phyloP scores from a whole-genome alignment of 192 early-diverging fungal species.

The Polychytrium aggregatum region DNA sequence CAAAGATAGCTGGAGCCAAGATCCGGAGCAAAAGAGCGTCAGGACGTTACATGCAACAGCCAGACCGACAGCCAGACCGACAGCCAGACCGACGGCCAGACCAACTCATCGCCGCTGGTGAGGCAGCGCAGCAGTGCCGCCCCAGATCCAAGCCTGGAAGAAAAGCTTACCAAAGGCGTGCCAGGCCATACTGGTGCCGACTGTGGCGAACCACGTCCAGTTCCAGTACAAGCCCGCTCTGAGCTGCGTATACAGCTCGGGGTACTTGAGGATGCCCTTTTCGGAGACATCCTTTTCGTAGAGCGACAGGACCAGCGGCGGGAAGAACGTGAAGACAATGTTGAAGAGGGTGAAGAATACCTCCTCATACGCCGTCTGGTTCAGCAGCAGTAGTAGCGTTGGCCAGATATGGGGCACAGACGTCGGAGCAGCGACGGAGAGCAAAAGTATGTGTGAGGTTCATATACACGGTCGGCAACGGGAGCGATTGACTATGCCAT shows the following conservation, averaged over 20 bases:
- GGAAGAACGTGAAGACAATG: conserved; percentile 37
- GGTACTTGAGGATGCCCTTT: conserved; percentile 15
- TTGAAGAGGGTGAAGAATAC: conserved; percentile 43
- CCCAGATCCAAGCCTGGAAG: no score
- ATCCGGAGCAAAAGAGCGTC: no score
- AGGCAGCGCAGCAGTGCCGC: no score
- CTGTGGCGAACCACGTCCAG: conserved; percentile 8
- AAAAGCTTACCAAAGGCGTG: conserved; percentile 8
- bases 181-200: conserved; percentile 5
- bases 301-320: conserved; percentile 33
- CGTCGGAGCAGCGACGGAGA: no score
- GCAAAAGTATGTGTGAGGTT: no score
- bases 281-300: conserved; percentile 39
- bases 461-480: no score
- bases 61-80: no score
- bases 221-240: conserved; percentile 28
- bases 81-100: neutral
- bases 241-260: conserved; percentile 32
- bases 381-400: neutral
- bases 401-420: neutral
- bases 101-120: no score
- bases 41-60: no score
- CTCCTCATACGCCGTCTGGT: conserved; percentile 37
- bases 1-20: conserved; percentile 25
- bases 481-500: no score